A percentile compares a stretch with the other conserved stretches of the same genome.
Evolutionary conservation across 2,329 filamentous ascomycete species (phyloP).

Genomic region (Trichoderma polysporum): DNA sequence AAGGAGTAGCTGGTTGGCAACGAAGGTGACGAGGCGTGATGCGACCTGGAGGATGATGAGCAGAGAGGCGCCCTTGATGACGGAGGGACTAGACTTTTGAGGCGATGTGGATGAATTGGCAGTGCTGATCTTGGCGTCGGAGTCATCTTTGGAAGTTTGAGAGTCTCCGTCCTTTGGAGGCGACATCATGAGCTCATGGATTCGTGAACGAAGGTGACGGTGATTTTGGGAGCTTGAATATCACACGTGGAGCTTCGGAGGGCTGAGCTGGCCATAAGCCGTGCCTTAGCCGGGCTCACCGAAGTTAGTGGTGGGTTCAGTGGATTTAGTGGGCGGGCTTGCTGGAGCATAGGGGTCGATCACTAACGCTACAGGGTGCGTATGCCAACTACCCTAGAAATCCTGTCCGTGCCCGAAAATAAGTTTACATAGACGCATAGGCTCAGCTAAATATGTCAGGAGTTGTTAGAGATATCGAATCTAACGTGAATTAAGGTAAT

Average conservation of each 20-base stretch:
- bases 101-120: background rate
- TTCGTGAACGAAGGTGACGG: background rate
- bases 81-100: constrained; percentile 29
- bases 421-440: too few species aligned
- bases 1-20: constrained; percentile 86
- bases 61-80: constrained; percentile 73
- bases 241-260: constrained; percentile 1
- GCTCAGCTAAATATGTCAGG: too few species aligned
- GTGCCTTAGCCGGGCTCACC: background rate
- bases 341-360: background rate
- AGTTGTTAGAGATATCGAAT: too few species aligned
- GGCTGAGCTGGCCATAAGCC: background rate
- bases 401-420: too few species aligned
- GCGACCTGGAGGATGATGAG: constrained; percentile 84
- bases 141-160: background rate
- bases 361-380: background rate
- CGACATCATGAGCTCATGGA: constrained; percentile 7
- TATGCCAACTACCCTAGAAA: background rate
- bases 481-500: too few species aligned
- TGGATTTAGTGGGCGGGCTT: background rate
- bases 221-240: background rate
- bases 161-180: background rate
- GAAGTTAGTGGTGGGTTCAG: background rate
- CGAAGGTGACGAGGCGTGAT: constrained; percentile 86
- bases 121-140: background rate